Percentiles rank a stretch among this genome's conserved stretches.
phyloP scores from a whole-genome alignment of 192 early-diverging fungal species.

The Phycomyces blakesleeanus region DNA sequence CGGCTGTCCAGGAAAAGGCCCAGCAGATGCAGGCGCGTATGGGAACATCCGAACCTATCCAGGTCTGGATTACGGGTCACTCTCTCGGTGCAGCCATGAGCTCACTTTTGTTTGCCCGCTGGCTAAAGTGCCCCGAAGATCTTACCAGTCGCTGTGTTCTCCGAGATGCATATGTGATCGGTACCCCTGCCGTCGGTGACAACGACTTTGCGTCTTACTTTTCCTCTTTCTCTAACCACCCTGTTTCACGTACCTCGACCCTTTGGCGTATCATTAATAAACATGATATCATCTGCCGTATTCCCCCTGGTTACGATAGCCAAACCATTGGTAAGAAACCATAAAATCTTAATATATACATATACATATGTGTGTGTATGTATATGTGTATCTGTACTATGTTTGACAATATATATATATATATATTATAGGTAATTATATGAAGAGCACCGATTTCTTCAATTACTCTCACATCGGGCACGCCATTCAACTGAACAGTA shows the following conservation, averaged over 20 bases:
- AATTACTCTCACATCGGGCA: constrained; percentile 35
- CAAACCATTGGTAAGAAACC: constrained; percentile 15
- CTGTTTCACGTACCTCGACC: constrained; percentile 17
- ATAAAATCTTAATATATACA: too few species aligned
- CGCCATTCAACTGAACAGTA: constrained; percentile 15
- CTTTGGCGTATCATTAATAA: constrained; percentile 46
- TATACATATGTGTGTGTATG: too few species aligned
- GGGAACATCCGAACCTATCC: constrained; percentile 26
- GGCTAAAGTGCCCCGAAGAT: constrained; percentile 32
- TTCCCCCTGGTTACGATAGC: constrained; percentile 39
- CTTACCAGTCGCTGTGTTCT: constrained; percentile 16
- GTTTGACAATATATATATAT: too few species aligned
- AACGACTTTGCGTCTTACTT: constrained; percentile 44
- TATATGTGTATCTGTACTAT: too few species aligned
- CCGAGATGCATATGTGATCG: constrained; percentile 46
- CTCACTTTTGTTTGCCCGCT: constrained; percentile 39
- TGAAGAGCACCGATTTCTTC: constrained; percentile 23
- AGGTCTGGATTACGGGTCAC: constrained; percentile 53
- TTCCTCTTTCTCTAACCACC: constrained; percentile 21
- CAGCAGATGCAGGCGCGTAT: constrained; percentile 18
- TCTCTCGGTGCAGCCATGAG: constrained; percentile 49
- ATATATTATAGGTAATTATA: constrained; percentile 6
- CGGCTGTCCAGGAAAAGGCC: constrained; percentile 31
- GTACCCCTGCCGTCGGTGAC: constrained; percentile 44
- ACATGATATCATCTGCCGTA: constrained; percentile 38